phyloP scores from a whole-genome alignment of 192 early-diverging fungal species.

The Backusella sp. region DNA sequence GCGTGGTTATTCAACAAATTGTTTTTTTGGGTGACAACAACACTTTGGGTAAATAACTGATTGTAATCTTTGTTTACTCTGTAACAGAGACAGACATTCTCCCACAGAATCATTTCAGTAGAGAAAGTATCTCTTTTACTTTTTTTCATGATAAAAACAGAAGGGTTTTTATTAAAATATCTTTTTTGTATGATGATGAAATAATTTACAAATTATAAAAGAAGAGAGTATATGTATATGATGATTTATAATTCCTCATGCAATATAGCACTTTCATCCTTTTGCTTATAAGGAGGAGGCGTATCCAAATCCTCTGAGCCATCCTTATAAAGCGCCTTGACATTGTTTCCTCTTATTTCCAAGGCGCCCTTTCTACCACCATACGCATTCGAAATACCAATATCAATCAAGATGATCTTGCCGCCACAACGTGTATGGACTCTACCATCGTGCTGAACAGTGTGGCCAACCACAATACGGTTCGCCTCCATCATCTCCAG shows the following conservation, averaged over 20 bases:
- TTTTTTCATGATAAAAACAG: background rate
- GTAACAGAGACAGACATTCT: too few relatives aligned
- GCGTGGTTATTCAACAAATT: too few relatives aligned
- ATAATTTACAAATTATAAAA: background rate
- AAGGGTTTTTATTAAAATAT: background rate
- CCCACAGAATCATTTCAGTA: too few relatives aligned
- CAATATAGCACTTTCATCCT: background rate
- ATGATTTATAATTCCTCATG: constrained; percentile 4
- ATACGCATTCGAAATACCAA: constrained; percentile 68
- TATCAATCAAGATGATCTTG: constrained; percentile 65
- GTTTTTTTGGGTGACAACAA: too few relatives aligned
- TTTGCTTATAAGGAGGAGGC: background rate
- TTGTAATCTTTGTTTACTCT: too few relatives aligned
- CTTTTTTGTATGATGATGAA: background rate
- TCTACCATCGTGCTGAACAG: constrained; percentile 52
- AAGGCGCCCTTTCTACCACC: constrained; percentile 68
- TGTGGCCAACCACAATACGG: constrained; percentile 73
- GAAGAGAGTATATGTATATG: background rate
- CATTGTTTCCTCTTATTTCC: constrained; percentile 63
- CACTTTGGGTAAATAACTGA: background rate
- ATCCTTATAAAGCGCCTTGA: constrained; percentile 50
- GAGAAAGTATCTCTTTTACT: too few relatives aligned
- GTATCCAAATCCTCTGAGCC: background rate
- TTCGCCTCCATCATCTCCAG: constrained; percentile 53
- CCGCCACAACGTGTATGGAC: constrained; percentile 64